Evolutionary conservation across 805 yeast genomes (phyloP).

Genomic region (Candida taoyuanica): DNA sequence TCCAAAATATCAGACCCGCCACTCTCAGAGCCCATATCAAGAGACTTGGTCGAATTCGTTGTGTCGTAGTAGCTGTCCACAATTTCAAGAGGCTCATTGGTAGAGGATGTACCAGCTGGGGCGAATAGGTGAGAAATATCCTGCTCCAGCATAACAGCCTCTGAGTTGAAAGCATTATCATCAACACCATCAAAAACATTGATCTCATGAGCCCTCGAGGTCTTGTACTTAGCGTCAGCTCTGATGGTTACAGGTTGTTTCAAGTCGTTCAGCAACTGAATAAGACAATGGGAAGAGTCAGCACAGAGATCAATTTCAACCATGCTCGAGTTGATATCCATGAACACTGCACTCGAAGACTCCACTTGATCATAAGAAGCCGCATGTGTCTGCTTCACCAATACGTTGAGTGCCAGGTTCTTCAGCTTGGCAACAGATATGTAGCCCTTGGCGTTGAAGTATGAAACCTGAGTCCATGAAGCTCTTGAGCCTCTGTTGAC

Average conservation of each 20-base stretch:
- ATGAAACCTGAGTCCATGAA: constrained; percentile 38
- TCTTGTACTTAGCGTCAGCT: constrained; percentile 55
- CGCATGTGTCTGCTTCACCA: constrained; percentile 30
- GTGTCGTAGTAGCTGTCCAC: constrained; percentile 25
- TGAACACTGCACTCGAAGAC: constrained; percentile 28
- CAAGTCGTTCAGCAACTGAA: constrained; percentile 65
- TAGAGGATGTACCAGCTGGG: neutral
- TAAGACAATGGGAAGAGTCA: constrained; percentile 72
- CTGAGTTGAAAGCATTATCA: constrained; percentile 28
- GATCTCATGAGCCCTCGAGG: constrained; percentile 27
- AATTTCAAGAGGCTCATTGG: constrained; percentile 15
- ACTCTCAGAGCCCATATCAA: no score
- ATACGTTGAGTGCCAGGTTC: constrained; percentile 21
- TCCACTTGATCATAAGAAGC: constrained; percentile 6
- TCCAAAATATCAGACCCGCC: constrained; percentile 27
- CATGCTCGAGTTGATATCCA: constrained; percentile 46
- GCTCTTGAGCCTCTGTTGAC: constrained; percentile 22
- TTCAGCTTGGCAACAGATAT: constrained; percentile 46
- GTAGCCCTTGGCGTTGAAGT: constrained; percentile 45
- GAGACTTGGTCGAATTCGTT: neutral
- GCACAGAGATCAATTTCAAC: constrained; percentile 63
- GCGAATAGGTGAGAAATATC: no score
- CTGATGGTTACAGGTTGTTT: constrained; percentile 60
- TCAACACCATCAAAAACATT: constrained; percentile 40
- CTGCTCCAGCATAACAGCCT: no score